Evolutionary conservation across 202 grass and related monocot genomes (phyloP).

Genomic region (Bolboschoenoplectus hybrid): DNA sequence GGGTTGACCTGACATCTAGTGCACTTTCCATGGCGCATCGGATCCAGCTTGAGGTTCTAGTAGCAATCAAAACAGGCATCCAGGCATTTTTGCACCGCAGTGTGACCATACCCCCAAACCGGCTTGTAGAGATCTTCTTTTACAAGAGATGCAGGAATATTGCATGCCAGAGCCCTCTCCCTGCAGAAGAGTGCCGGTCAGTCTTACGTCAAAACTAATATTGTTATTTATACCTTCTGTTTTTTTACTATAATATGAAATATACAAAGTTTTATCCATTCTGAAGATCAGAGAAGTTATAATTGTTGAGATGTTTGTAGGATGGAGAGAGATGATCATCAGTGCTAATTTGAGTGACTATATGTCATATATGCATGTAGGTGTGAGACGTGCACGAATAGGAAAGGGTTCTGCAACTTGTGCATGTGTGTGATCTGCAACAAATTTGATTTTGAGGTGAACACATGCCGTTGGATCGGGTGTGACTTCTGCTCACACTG

Average conservation of each 20-base stretch:
- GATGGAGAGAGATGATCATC: constrained; percentile 8
- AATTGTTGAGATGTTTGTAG: not conserved
- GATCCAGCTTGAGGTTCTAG: constrained; percentile 78
- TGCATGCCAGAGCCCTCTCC: constrained; percentile 65
- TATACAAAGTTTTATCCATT: not conserved
- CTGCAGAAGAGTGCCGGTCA: constrained; percentile 60
- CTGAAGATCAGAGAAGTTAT: not conserved
- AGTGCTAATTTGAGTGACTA: not conserved
- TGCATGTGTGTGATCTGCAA: constrained; percentile 94
- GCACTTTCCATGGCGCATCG: constrained; percentile 58
- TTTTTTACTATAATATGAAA: constrained; percentile 5
- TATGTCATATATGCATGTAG: constrained; percentile 16
- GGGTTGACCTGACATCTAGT: constrained; percentile 54
- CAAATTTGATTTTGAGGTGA: constrained; percentile 87
- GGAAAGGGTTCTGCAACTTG: constrained; percentile 82
- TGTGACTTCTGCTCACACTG: constrained; percentile 88
- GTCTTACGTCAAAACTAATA: not conserved
- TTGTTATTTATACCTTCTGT: not conserved
- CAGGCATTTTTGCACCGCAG: constrained; percentile 78
- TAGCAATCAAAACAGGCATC: constrained; percentile 81
- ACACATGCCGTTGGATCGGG: constrained; percentile 85
- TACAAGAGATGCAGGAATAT: constrained; percentile 88
- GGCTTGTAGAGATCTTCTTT: constrained; percentile 69
- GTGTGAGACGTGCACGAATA: constrained; percentile 59
- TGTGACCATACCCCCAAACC: constrained; percentile 52